A percentile compares a stretch with the other conserved stretches of the same genome.
Conservation (phyloP, 345 rosid genomes). For the Rhodomyrtus tomentosa region DNA sequence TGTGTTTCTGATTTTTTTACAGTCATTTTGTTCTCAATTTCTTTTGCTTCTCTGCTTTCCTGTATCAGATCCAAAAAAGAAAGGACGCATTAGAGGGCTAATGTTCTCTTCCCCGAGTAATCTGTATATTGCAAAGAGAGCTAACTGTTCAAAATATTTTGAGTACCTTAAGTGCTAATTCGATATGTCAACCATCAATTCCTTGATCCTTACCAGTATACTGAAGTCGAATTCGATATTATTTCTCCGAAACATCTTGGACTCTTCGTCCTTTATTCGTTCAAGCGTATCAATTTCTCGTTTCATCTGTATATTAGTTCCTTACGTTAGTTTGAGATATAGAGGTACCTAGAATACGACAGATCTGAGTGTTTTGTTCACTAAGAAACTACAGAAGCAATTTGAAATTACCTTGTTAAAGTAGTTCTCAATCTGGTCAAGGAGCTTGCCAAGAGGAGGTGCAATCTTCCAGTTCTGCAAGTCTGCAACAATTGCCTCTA, state of each 20-base stretch:
- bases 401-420: conserved; percentile 53
- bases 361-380: background rate
- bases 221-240: conserved; percentile 69
- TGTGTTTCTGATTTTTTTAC: conserved; percentile 18
- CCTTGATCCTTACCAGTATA: conserved; percentile 66
- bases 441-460: conserved; percentile 57
- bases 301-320: conserved; percentile 35
- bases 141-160: background rate
- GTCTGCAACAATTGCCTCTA: conserved; percentile 44
- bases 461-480: conserved; percentile 63
- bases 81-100: background rate
- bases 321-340: background rate
- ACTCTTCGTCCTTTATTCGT: conserved; percentile 74
- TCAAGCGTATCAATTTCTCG: conserved; percentile 69
- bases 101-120: background rate
- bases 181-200: conserved; percentile 89
- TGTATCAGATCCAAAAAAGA: conserved; percentile 3
- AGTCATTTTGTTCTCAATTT: conserved; percentile 7
- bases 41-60: conserved; percentile 65
- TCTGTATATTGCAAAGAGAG: background rate
- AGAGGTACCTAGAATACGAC: background rate
- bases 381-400: background rate
- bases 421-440: conserved; percentile 69
- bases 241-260: conserved; percentile 65
- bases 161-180: conserved; percentile 66